phyloP scores from a whole-genome alignment of 148 eudicot species.

The Rhododendron williamsianum region DNA sequence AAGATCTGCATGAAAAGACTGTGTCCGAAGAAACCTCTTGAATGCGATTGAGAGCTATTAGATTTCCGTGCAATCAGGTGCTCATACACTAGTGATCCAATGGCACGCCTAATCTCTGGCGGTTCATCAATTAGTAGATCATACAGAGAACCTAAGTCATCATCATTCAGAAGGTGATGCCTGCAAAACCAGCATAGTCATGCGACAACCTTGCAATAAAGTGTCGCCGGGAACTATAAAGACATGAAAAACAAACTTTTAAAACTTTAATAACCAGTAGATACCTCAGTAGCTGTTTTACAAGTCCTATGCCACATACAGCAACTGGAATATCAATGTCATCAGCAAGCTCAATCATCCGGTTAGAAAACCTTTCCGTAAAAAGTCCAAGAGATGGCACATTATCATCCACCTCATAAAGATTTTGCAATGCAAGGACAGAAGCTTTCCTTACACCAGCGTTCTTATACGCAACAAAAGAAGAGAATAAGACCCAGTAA shows the following conservation, averaged over 20 bases:
- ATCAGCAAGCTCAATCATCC: conserved; percentile 99
- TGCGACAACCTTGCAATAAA: background rate
- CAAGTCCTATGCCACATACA: conserved; percentile 90
- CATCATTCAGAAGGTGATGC: conserved; percentile 82
- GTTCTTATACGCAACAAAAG: conserved; percentile 39
- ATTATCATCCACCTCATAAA: conserved; percentile 93
- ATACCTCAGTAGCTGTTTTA: conserved; percentile 85
- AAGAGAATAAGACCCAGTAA: conserved; percentile 1
- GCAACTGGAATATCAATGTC: conserved; percentile 92
- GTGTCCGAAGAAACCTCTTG: conserved; percentile 43
- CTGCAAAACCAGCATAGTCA: conserved; percentile 39
- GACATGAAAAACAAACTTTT: background rate
- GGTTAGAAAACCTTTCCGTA: conserved; percentile 81
- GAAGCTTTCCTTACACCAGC: conserved; percentile 95
- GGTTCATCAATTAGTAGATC: conserved; percentile 92
- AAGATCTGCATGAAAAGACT: background rate
- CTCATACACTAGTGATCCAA: conserved; percentile 93
- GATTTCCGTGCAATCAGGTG: conserved; percentile 88
- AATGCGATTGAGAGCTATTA: conserved; percentile 54
- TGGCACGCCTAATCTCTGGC: conserved; percentile 94
- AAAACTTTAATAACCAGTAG: background rate
- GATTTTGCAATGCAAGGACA: conserved; percentile 73
- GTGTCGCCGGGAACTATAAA: background rate
- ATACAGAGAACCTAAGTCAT: conserved; percentile 88
- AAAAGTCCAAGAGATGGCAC: conserved; percentile 94